Evolutionary conservation across 306 rosid species (phyloP), one percentile per base, ranked within the genome.

Genomic region (Medicago ruthenica): DNA sequence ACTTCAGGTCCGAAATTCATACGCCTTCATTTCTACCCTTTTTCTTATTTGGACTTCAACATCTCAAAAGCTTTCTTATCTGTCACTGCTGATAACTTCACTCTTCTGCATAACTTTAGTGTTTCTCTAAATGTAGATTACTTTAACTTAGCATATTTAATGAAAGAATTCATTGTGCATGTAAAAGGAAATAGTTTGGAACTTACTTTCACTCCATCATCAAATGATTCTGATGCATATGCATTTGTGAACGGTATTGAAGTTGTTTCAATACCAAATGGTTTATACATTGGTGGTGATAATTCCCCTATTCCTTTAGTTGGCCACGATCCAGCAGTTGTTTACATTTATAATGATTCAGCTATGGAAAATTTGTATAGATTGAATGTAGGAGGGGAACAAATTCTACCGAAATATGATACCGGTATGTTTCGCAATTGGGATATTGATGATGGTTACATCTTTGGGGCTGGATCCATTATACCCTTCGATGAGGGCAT

Each of bases 191-290:
- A 51, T 5, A 62, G 18, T 24, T 59, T 83, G 27, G 74, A 86
- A 55, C 79, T 86, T n/a, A 80, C 79, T 10, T 80, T 86, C 67
- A 13, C 79, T 17, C 85, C 85, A 15, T 27, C 77, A 36, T 67
- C 77, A 37, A 82, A 55, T 68, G 74, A 64, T 53, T 68, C 80
- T 31, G 81, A 62, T 62, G 67, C 85, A 36, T 86, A 73, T 41
- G 89, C 87, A 16, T 86, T 85, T 5, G 76, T 81, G 50, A 85
- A 81, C 39, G 88, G 85, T 51, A 85, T 85, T 55, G 85, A 85
- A 77, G 76, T 86, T 47, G 76, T 86, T 78, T 83, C 85, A 1
- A 83, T 80, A 79, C 89, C 87, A 7, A 15, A 61, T 61, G 15
- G 63, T 53, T 80, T 86, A 62, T 85, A 85, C 59, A 58, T 61